These are phyloP conservation scores for Boletus vermiculosoides DNA, from an alignment of 768 basidiomycete genomes.

Conservation along the genomic window DNA sequence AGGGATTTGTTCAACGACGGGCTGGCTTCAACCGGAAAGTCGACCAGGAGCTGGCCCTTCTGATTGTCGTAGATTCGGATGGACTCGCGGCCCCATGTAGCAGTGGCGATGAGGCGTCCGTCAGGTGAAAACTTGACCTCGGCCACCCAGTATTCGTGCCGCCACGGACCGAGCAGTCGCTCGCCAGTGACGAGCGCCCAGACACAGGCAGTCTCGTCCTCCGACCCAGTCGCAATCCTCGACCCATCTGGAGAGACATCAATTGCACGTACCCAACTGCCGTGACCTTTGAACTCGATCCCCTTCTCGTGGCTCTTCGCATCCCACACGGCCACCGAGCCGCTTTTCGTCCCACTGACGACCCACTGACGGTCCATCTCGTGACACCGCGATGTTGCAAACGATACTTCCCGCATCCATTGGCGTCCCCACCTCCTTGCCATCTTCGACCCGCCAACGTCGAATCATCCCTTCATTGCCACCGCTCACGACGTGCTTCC, in stretches of 20 bases:
- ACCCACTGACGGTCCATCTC: neutral
- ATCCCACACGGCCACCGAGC: neutral
- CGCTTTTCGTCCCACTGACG: neutral
- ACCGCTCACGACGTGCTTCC: neutral
- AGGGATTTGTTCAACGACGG: no score
- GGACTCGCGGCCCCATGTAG: slow-evolving; percentile 2
- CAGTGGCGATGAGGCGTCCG: neutral
- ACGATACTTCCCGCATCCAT: neutral
- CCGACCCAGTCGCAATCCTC: neutral
- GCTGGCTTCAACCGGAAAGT: no score
- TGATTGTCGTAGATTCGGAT: no score
- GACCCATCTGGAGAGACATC: neutral
- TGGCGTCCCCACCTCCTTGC: neutral
- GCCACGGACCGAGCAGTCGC: slow-evolving; percentile 1
- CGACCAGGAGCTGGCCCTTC: no score
- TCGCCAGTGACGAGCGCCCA: slow-evolving; percentile 5
- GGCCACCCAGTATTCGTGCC: neutral
- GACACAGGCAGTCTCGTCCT: neutral
- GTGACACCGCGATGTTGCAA: neutral
- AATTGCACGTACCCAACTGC: fast-evolving
- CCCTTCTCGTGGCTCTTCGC: neutral
- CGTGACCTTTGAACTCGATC: neutral
- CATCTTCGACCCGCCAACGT: neutral
- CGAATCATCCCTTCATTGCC: no score
- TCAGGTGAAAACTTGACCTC: neutral